Base-by-base conservation (phyloP, 2,329 filamentous ascomycete species). In the Graphiopsis chlorocephala region DNA sequence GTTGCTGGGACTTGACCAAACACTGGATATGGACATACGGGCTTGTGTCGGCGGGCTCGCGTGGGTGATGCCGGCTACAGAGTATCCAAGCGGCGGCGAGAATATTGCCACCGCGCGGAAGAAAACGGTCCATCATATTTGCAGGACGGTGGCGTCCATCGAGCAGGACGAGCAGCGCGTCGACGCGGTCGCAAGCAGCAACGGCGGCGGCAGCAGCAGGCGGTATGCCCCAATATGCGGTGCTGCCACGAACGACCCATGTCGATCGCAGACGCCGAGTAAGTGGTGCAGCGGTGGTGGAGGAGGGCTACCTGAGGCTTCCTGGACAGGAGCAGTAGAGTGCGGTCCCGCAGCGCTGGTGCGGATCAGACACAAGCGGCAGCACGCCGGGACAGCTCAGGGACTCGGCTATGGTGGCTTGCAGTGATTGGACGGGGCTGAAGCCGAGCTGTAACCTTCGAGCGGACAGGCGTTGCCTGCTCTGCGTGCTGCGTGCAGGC, bases 11-110 rank as follows among this genome's bases (percentile, higher is more conserved):
- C 58, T 35, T 61, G n/a, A 38, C 42, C 20, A 12, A 28, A 33
- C 28, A 31, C 56, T 42, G 15, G 38, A 29, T 26, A 38, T 47
- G 33, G 56, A 47, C 35, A 33, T 10, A 55, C 60, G 60, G 60
- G 60, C 60, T 28, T 62, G 60, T 31, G 60, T 62, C 60, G 60
- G 60, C 25, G 23, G 38, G 48, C 60, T 62, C 60, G 35, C 60
- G 60, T 62, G 60, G 60, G 29, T 29, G 48, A 61, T 52, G 59
- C 59, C 59, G 59, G 59, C 20, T 17, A 17, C 35, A 31, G 10
- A n/a, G 17, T 11, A 25, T 17, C 35, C 42, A 29, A 38, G 42
- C 42, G 33, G 56, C 35, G 35, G 38, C 56, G 23, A 59, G 28
- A 55, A 11, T 11, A 20, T 56, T 25, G 31, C 29, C 53, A 35